These are phyloP conservation scores for Stropharia rugosoannulata DNA, from an alignment of 768 basidiomycete genomes.

Conservation along the genomic window DNA sequence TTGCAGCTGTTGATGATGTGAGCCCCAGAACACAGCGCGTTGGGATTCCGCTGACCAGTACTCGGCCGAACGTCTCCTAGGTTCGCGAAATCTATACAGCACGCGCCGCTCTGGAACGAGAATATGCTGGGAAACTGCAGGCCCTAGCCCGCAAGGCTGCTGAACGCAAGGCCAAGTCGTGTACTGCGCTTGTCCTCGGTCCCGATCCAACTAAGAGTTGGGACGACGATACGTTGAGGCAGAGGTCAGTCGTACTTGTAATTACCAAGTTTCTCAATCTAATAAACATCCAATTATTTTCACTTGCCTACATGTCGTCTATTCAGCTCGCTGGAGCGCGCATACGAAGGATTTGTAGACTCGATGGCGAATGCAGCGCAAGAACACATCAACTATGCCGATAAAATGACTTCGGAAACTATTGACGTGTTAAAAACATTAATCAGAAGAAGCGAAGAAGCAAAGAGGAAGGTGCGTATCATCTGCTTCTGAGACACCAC, in stretches of 20 bases:
- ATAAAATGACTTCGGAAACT: conserved; percentile 56
- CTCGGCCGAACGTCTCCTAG: conserved; percentile 32
- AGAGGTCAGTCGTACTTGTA: conserved; percentile 42
- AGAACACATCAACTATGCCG: conserved; percentile 69
- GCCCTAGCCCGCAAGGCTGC: conserved; percentile 60
- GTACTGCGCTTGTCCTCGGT: conserved; percentile 57
- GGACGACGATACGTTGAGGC: conserved; percentile 48
- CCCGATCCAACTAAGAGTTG: conserved; percentile 64
- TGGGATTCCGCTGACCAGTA: background rate
- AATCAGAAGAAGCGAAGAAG: conserved; percentile 62
- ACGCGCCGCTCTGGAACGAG: conserved; percentile 67
- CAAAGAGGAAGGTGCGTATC: conserved; percentile 60
- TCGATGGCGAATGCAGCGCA: conserved; percentile 62
- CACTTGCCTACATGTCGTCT: conserved; percentile 1
- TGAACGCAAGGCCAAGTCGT: conserved; percentile 69
- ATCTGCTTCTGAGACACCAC: background rate
- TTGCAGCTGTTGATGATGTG: conserved; percentile 67
- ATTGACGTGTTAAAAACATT: conserved; percentile 61
- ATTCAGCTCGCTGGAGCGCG: conserved; percentile 67
- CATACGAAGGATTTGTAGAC: conserved; percentile 65
- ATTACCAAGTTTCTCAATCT: background rate
- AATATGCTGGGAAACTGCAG: conserved; percentile 75
- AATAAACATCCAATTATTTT: conserved; percentile 6
- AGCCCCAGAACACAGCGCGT: conserved; percentile 17
- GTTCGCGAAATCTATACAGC: conserved; percentile 73